Evolutionary conservation across 768 basidiomycete genomes (phyloP).

Genomic region (Calocera viscosa): DNA sequence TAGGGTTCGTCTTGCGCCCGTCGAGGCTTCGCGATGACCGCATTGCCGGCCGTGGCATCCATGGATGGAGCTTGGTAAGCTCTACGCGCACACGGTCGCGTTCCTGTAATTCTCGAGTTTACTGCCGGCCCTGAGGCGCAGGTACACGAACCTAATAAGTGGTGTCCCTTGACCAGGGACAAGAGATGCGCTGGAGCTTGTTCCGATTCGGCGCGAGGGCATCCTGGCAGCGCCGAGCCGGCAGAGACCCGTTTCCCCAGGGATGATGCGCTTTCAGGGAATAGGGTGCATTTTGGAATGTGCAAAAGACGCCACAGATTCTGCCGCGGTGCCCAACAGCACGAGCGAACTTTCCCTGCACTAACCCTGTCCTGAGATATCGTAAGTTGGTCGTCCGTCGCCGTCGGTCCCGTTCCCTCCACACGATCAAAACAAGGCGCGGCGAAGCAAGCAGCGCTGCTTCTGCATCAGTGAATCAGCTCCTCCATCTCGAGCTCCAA

Average conservation of each 20-base stretch:
- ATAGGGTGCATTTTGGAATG: neutral
- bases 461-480: neutral
- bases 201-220: neutral
- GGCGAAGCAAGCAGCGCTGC: neutral
- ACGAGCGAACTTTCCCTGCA: neutral
- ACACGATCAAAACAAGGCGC: neutral
- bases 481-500: neutral
- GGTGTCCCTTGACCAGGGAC: neutral
- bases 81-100: neutral
- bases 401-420: neutral
- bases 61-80: neutral
- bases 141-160: neutral
- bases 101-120: neutral
- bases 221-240: neutral
- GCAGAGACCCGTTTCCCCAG: neutral
- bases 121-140: neutral
- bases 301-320: neutral
- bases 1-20: neutral
- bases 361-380: neutral
- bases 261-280: constrained; percentile 5
- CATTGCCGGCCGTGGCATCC: neutral
- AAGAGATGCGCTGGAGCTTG: neutral
- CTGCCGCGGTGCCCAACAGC: neutral
- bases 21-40: neutral
- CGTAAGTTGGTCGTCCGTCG: neutral